Evolutionary conservation across 164 flowering plant genomes (phyloP).

Genomic region (Aristolochia californica): DNA sequence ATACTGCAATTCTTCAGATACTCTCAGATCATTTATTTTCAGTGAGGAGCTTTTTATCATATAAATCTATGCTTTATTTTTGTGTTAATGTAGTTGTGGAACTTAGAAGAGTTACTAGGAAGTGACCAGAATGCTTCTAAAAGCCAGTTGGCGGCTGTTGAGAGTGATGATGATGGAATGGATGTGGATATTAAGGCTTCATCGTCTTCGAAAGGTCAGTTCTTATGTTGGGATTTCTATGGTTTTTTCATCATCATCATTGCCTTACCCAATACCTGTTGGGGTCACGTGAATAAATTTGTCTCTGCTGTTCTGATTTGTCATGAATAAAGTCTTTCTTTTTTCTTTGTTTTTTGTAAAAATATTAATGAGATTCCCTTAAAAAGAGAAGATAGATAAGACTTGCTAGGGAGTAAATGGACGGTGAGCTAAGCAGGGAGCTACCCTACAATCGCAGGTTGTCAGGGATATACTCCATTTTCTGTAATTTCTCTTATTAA

Average conservation of each 20-base stretch:
- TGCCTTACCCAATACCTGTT: neutral
- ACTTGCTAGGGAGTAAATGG: too few relatives aligned
- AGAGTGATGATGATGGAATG: slow-evolving; percentile 12
- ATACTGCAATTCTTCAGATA: neutral
- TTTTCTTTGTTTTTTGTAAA: neutral
- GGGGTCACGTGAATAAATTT: neutral
- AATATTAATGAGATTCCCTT: neutral
- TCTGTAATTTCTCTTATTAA: too few relatives aligned
- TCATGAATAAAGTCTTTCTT: neutral
- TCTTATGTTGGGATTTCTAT: neutral
- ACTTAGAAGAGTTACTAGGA: slow-evolving; percentile 9
- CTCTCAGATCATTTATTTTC: neutral
- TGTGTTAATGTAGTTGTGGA: slow-evolving; percentile 9
- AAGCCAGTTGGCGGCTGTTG: slow-evolving; percentile 2
- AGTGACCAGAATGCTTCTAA: slow-evolving; percentile 1
- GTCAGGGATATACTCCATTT: too few relatives aligned
- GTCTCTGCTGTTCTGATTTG: neutral
- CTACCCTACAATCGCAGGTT: too few relatives aligned
- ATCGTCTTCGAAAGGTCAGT: slow-evolving; percentile 9
- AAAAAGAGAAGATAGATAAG: too few relatives aligned
- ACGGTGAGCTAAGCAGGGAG: too few relatives aligned
- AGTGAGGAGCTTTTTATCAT: neutral
- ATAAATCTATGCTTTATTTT: neutral
- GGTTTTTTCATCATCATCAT: neutral
- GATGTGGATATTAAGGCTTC: slow-evolving; percentile 6